A percentile compares a stretch with the other conserved stretches of the same genome.
phyloP scores from a whole-genome alignment of 805 yeast genomes.

The Peterozyma xylosa region DNA sequence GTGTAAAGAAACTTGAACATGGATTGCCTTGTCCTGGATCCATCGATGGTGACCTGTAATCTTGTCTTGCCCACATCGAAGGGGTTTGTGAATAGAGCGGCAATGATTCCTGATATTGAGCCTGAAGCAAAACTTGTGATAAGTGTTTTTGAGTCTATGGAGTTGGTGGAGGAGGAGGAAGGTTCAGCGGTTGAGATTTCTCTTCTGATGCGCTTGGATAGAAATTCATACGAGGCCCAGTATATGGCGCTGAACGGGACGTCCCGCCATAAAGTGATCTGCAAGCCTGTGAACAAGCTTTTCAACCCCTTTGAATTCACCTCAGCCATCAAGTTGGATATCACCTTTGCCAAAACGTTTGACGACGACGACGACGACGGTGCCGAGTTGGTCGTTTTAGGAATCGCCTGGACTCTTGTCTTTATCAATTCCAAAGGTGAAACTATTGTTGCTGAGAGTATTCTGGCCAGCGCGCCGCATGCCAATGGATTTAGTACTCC shows the following conservation, averaged over 20 bases:
- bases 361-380: slow-evolving; percentile 15
- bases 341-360: slow-evolving; percentile 35
- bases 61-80: slow-evolving; percentile 97
- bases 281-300: slow-evolving; percentile 76
- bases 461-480: slow-evolving; percentile 82
- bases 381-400: slow-evolving; percentile 26
- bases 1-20: slow-evolving; percentile 62
- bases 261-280: slow-evolving; percentile 90
- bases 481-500: slow-evolving; percentile 58
- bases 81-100: slow-evolving; percentile 86
- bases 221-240: slow-evolving; percentile 80
- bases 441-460: slow-evolving; percentile 74
- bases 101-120: slow-evolving; percentile 73
- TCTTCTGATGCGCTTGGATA: slow-evolving; percentile 23
- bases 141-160: slow-evolving; percentile 32
- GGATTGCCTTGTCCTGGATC: slow-evolving; percentile 24
- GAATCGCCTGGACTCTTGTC: slow-evolving; percentile 87
- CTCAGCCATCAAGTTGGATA: slow-evolving; percentile 26
- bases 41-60: slow-evolving; percentile 55
- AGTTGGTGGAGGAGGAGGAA: slow-evolving; percentile 2
- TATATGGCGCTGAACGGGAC: slow-evolving; percentile 95
- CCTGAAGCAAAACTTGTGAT: slow-evolving; percentile 72
- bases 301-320: slow-evolving; percentile 48
- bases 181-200: background rate
- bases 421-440: slow-evolving; percentile 85